Base-by-base conservation (phyloP, 1,284 basidiomycete species). In the Ganoderma boninense region DNA sequence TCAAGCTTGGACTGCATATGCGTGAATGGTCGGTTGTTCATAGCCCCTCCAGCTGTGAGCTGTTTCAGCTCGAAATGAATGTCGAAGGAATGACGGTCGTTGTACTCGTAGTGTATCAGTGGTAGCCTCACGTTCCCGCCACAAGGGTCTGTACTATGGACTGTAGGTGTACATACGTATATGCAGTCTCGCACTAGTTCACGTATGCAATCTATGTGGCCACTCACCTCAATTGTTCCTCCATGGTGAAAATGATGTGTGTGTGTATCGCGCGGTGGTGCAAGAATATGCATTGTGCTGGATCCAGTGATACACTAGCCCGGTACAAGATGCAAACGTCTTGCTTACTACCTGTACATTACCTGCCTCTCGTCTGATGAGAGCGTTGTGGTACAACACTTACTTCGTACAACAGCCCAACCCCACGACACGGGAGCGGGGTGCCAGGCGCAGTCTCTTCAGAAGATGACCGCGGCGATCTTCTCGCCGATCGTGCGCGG, bases 401-500 rank as follows among this genome's bases (percentile, higher is more conserved):
- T 42, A 65, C 56, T 42, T 43, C 23, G 7, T 26, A 54, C 60
- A 62, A 61, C 43, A 66, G 32, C n/a, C 16, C 20, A 26, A 2
- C 49, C 10, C 23, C 23, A 26, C 49, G 2, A 26, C 23, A 13
- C 13, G 13, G 23, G 49, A 13, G 49, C 23, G 3, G 11, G 7
- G 49, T 52, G 4, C 8, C 46, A 10, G 6, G 10, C 23, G 11
- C 6, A 10, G 23, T 57, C 29, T 10, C 11, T 49, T 65, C 44
- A 85, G 80, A 86, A 85, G 38, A 86, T 4, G 8, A 78, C 44
- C 16, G 79, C 77, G 69, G 80, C 81, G 60, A 85, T 76, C 75
- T 83, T 84, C 61, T 81, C 79, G 46, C 70, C 66, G 63, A 84
- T 68, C 29, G 78, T 84, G 69, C 68, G 78, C 6, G 84, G 83